Evolutionary conservation across 441 rosid genomes (phyloP), one percentile per base, ranked within the genome.

Genomic region (Arabidopsis lyrata): DNA sequence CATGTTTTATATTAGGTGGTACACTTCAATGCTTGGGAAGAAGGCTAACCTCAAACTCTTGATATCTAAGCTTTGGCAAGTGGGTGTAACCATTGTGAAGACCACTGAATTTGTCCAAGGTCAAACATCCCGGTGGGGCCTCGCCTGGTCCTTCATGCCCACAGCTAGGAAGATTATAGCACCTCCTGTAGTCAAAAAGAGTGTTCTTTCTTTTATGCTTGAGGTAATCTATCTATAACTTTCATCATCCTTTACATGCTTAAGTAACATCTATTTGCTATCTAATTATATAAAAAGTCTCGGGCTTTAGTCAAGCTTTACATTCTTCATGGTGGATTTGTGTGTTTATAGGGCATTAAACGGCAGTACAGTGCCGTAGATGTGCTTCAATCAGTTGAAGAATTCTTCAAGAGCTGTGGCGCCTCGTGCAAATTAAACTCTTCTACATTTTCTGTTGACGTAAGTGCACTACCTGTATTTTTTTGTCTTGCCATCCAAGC

Each of bases 91-190:
- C 44, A 53, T 93, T 42, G 97, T 95, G 54, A 93, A 88, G 82
- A 88, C 98, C 63, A 93, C 92, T 55, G 98, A 95, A 70, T 95
- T 93, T 81, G 89, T 88, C 55, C 96, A 95, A 78, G 99, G 99
- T 10, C 86, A 86, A 81, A 93, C 99, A 58, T 82, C 88, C 57
- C 87, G 97, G 61, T 93, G 99, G 99, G 97, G 98, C 54, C 87
- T 95, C 66, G 98, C 97, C 52, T 93, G 98, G 97, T 92, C 98
- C 44, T 93, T 89, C 66, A 60, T 87, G 70, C 92, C 95, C 69
- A 85, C 88, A 35, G 61, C 75, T 77, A 82, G 75, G 87, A 88
- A 85, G 87, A 84, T 93, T 63, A 32, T 86, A 76, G 68, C 86
- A n/a, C 73, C 86, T 39, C 84, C 63, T 34, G 80, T 85, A 27